Percentiles rank a stretch among this genome's conserved stretches.
Evolutionary conservation across 2,329 filamentous ascomycete genomes (phyloP).

Genomic region (Uncinocarpus reesii): DNA sequence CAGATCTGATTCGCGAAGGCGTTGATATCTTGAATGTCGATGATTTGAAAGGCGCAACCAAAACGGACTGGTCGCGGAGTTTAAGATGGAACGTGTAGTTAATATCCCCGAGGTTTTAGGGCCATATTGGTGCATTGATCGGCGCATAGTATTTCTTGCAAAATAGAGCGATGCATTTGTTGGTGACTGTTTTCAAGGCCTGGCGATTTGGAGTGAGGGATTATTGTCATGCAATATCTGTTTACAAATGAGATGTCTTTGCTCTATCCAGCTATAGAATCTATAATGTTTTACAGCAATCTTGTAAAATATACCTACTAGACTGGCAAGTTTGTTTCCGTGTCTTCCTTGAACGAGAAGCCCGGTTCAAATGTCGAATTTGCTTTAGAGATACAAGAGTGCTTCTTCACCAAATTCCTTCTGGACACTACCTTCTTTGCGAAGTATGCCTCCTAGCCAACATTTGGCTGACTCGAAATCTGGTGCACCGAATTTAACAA

Average conservation of each 20-base stretch:
- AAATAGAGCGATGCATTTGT: background rate
- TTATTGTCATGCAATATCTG: no score
- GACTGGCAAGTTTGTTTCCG: background rate
- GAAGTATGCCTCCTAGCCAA: constrained; percentile 70
- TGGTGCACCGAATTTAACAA: constrained; percentile 81
- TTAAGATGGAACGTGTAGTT: background rate
- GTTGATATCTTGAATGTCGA: constrained; percentile 50
- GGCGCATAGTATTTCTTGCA: background rate
- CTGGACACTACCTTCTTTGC: constrained; percentile 61
- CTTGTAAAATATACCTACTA: no score
- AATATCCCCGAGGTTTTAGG: background rate
- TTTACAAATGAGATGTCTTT: no score
- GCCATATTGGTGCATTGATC: background rate
- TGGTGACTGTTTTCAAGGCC: background rate
- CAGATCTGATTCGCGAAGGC: constrained; percentile 43
- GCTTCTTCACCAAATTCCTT: constrained; percentile 69
- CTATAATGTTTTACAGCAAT: no score
- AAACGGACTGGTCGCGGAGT: constrained; percentile 24
- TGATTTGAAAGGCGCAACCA: constrained; percentile 43
- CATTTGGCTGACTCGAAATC: constrained; percentile 69
- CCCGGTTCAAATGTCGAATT: background rate
- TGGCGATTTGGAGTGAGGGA: background rate
- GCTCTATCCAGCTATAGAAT: no score
- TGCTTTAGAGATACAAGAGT: constrained; percentile 56
- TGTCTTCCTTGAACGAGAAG: no score